Evolutionary conservation across 352 stramenopile species (phyloP), one percentile per base, ranked within the genome.

Genomic region (Chrysophaeum taylorii): DNA sequence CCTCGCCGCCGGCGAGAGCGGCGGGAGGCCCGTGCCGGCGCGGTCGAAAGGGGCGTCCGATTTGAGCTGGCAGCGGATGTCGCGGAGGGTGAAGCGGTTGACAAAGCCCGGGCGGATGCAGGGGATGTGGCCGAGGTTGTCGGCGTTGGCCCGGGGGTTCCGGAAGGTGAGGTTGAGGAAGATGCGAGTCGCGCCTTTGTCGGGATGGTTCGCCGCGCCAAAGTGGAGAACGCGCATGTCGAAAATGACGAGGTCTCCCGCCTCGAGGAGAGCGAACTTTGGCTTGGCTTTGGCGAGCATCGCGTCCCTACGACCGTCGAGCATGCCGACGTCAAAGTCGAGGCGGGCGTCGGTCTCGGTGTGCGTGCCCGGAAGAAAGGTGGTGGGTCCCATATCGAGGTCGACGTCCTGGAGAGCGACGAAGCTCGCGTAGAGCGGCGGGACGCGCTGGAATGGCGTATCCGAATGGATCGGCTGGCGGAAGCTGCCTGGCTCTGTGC

Each of bases 321-420:
- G 16, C 18, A 15, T 15, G 16, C 68, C 53, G 23, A 18, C 18
- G 60, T 73, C 68, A 50, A 73, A 73, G 31, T 29, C 29, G 21
- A 2, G 50, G 21, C 68, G 52, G 42, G 66, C 41, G 5, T 35
- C 27, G 0, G 18, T 54, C 14, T 45, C 21, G 15, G 37, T 72
- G 42, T 75, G 70, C n/a, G 70, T 75, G 23, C 66, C 66, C 18
- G 70, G 70, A 29, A 75, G 31, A 54, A 75, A 75, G 2, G 74
- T 18, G 25, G 70, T 75, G 37, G 31, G 41, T 4, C 70, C 70
- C 70, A 74, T 75, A 16, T 33, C 25, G 25, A 62, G 25, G 2
- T 67, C 37, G 42, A 75, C 70, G 42, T 70, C 42, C 37, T 73
- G 43, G 42, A 75, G 25, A 33, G 70, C 70, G 0, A 75, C 50